Evolutionary conservation across 1,139 yeast species (phyloP).

Genomic region (Meyerozyma elateridarum): DNA sequence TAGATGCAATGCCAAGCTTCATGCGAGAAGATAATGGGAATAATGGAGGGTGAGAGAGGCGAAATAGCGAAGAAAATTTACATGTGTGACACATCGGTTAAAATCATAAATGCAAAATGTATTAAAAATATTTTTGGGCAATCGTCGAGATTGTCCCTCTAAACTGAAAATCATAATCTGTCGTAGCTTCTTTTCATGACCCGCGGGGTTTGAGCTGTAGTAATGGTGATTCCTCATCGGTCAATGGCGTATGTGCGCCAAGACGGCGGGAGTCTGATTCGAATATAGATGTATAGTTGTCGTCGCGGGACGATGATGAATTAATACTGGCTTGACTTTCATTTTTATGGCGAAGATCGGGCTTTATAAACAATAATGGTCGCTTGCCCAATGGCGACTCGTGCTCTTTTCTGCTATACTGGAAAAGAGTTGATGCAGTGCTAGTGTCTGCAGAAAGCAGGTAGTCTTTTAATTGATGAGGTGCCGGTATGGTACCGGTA

Average conservation of each 20-base stretch:
- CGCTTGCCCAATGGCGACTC: background rate
- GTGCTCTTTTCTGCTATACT: no score
- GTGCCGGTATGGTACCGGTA: background rate
- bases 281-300: conserved; percentile 20
- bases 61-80: no score
- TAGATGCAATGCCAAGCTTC: no score
- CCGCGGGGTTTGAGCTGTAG: conserved; percentile 11
- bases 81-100: no score
- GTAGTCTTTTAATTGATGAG: conserved; percentile 1
- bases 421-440: no score
- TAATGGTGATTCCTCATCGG: conserved; percentile 29
- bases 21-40: no score
- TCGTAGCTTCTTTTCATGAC: no score
- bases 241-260: conserved; percentile 30
- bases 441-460: background rate
- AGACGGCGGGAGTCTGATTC: conserved; percentile 24
- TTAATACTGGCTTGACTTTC: conserved; percentile 27
- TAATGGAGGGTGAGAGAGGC: no score
- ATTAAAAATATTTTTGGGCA: no score
- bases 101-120: no score
- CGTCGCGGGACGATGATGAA: conserved; percentile 21
- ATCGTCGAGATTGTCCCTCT: no score
- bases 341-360: conserved; percentile 17
- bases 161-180: no score
- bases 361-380: conserved; percentile 2